Percentiles rank a stretch among this genome's conserved stretches.
phyloP scores from a whole-genome alignment of 257 asterid genomes.

The Nicotiana tabacum region DNA sequence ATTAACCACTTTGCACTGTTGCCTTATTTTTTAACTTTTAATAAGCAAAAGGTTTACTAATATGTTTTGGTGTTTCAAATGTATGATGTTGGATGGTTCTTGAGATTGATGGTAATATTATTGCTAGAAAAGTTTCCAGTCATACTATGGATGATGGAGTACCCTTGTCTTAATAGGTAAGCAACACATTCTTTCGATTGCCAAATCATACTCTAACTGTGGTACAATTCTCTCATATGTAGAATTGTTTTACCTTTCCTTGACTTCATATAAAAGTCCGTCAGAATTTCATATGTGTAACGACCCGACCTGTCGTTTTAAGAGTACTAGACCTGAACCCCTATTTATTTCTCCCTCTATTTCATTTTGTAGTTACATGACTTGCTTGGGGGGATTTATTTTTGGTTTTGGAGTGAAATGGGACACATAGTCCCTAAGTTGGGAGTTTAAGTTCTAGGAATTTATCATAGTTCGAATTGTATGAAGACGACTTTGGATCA shows the following conservation, averaged over 20 bases:
- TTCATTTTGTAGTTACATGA: too few species aligned
- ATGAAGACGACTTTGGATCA: too few species aligned
- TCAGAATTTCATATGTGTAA: not conserved
- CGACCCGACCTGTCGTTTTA: too few species aligned
- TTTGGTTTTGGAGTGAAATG: too few species aligned
- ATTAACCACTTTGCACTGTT: not conserved
- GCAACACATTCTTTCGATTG: not conserved
- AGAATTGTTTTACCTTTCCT: not conserved
- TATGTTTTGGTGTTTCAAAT: not conserved
- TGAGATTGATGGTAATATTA: constrained; percentile 79
- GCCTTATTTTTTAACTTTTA: not conserved
- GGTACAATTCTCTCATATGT: not conserved
- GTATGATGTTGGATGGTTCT: constrained; percentile 57
- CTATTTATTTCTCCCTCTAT: too few species aligned
- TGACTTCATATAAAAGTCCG: not conserved
- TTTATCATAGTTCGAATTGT: too few species aligned
- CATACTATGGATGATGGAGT: constrained; percentile 77
- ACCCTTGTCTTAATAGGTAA: constrained; percentile 83
- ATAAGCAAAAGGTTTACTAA: not conserved
- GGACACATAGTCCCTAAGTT: too few species aligned
- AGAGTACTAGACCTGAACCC: too few species aligned
- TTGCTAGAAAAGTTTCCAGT: constrained; percentile 81
- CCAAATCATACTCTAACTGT: not conserved
- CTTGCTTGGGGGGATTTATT: too few species aligned
- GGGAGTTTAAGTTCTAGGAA: too few species aligned